Evolutionary conservation across 768 basidiomycete species (phyloP).

Genomic region (Ramaria sp.): DNA sequence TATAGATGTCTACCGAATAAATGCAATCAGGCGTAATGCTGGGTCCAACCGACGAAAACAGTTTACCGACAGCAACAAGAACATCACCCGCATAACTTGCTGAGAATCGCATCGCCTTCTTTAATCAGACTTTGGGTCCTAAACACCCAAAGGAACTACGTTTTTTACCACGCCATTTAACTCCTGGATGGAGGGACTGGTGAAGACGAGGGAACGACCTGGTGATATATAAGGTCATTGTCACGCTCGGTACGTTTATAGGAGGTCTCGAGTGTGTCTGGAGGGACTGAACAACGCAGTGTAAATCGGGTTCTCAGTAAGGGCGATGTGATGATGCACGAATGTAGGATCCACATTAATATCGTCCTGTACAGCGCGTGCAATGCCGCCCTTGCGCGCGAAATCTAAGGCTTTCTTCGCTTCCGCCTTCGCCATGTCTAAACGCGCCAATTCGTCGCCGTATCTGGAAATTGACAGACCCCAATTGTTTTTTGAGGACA

Average conservation of each 20-base stretch:
- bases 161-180: constrained; percentile 52
- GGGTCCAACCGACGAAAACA: not conserved
- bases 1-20: constrained; percentile 59
- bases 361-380: constrained; percentile 61
- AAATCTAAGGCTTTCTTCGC: constrained; percentile 63
- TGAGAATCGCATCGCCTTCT: constrained; percentile 53
- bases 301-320: not conserved
- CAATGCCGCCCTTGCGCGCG: constrained; percentile 52
- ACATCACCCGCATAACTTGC: constrained; percentile 75
- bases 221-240: constrained; percentile 93
- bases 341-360: constrained; percentile 45
- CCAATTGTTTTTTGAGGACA: not conserved
- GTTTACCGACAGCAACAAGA: constrained; percentile 74
- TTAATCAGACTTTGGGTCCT: constrained; percentile 47
- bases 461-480: constrained; percentile 44
- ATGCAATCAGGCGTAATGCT: too few relatives aligned
- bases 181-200: constrained; percentile 56
- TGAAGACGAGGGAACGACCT: constrained; percentile 67
- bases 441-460: constrained; percentile 75
- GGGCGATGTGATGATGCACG: not conserved
- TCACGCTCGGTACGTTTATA: constrained; percentile 71
- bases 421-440: constrained; percentile 53
- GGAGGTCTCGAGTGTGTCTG: constrained; percentile 59
- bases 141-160: constrained; percentile 42
- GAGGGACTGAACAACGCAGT: constrained; percentile 47